Base-by-base conservation (phyloP, 1,284 basidiomycete genomes). In the Microbotryomycetes sp. region DNA sequence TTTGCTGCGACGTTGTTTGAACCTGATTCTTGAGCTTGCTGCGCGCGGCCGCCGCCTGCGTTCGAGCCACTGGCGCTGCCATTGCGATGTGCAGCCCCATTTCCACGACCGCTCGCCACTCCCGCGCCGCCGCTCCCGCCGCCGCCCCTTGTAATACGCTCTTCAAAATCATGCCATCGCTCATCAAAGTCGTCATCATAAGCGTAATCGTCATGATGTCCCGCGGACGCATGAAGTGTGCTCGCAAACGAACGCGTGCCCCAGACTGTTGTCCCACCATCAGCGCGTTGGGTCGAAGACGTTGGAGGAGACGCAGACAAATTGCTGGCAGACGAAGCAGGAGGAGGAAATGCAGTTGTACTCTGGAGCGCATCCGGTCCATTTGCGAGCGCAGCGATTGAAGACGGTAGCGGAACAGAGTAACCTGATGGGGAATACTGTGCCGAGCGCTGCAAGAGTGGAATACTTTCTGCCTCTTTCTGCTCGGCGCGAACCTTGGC, bases 401-500 rank as follows among this genome's bases (percentile, higher is more conserved):
- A 49, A 21, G 64, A 13, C 9, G 48, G 49, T 11, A 28, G 57
- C 7, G 60, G 30, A 1, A 54, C 41, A 18, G 27, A 45, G 21
- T 49, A 41, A 2, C 26, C 13, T n/a, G 27, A 23, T 9, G 49
- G 24, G 9, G 49, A 28, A 24, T 51, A 53, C 26, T 49, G 57
- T 4, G 45, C 56, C 18, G 61, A 54, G 24, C 54, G 53, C 3
- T 49, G 26, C n/a, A 55, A 65, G 9, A 57, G n/a, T 4, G 63
- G 63, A 13, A 60, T 5, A 23, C 31, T 35, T 74, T 89, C 87
- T 13, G 30, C 47, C 23, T 68, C 68, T 53, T 62, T 62, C 41
- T 63, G 59, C 62, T 94, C 91, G n/a, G 87, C 88, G 18, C 83
- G 79, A 0, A 78, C 78, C 56, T 85, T 85, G 0, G 90, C 91